phyloP scores from a whole-genome alignment of 306 rosid genomes.

The Clitoria ternatea region DNA sequence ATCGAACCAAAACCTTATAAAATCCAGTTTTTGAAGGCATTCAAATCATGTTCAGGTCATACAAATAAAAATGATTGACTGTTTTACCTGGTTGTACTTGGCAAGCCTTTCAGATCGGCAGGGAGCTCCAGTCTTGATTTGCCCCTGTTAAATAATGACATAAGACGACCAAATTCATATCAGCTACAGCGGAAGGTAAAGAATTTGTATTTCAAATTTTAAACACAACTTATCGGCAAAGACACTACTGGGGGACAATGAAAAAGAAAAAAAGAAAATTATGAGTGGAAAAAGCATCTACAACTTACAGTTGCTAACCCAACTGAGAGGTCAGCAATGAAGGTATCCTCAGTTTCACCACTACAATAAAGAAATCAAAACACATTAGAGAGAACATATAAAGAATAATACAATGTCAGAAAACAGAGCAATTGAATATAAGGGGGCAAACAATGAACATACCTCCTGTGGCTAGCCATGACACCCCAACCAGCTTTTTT shows the following conservation, averaged over 20 bases:
- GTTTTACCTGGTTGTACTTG: constrained; percentile 83
- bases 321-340: constrained; percentile 94
- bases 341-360: constrained; percentile 99
- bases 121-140: constrained; percentile 98
- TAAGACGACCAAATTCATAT: background rate
- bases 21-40: background rate
- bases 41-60: background rate
- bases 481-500: constrained; percentile 98
- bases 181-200: background rate
- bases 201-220: background rate
- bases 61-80: background rate
- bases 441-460: background rate
- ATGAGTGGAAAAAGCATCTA: background rate
- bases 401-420: background rate
- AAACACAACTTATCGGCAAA: background rate
- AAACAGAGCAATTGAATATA: background rate
- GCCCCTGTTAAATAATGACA: constrained; percentile 60
- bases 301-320: constrained; percentile 81
- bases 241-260: background rate
- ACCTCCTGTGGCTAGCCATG: constrained; percentile 99
- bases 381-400: background rate
- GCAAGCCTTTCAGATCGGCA: constrained; percentile 99
- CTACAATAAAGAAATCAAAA: constrained; percentile 40
- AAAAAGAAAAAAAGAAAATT: background rate
- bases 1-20: background rate